Evolutionary conservation across 2,329 filamentous ascomycete genomes (phyloP).

Genomic region (Pseudocercospora fuligena): DNA sequence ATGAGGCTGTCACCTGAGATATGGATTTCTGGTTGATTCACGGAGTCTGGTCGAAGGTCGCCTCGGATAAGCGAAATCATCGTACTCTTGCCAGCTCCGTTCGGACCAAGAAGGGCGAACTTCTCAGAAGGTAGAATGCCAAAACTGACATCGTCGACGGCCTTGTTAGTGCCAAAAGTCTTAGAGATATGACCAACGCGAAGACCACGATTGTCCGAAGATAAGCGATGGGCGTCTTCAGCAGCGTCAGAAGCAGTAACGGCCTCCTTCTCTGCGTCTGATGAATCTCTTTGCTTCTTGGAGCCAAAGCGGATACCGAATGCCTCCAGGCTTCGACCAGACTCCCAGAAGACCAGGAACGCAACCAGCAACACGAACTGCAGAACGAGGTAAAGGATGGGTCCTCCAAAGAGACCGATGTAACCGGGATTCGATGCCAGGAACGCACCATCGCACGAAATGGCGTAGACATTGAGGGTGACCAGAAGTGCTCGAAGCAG

Average conservation of each 20-base stretch:
- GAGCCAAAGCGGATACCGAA: slow-evolving; percentile 24
- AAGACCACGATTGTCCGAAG: slow-evolving; percentile 66
- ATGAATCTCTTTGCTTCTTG: neutral
- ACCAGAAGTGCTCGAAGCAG: slow-evolving; percentile 74
- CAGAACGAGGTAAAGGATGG: slow-evolving; percentile 77
- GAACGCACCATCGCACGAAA: slow-evolving; percentile 68
- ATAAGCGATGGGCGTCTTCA: slow-evolving; percentile 37
- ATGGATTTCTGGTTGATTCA: slow-evolving; percentile 73
- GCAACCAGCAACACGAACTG: slow-evolving; percentile 73
- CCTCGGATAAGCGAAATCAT: slow-evolving; percentile 86
- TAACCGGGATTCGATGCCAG: slow-evolving; percentile 69
- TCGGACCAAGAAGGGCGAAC: slow-evolving; percentile 84
- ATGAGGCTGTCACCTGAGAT: slow-evolving; percentile 76
- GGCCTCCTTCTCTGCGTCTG: slow-evolving; percentile 39
- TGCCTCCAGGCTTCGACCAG: slow-evolving; percentile 54
- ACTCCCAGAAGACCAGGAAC: slow-evolving; percentile 77
- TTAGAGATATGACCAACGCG: slow-evolving; percentile 78
- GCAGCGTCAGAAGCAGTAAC: slow-evolving; percentile 17
- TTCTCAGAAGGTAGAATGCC: slow-evolving; percentile 77
- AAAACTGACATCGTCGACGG: slow-evolving; percentile 84
- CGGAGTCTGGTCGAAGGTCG: slow-evolving; percentile 69
- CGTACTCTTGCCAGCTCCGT: slow-evolving; percentile 87
- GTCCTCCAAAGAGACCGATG: slow-evolving; percentile 76
- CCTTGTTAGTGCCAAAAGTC: slow-evolving; percentile 71
- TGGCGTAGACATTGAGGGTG: slow-evolving; percentile 77